phyloP scores from a whole-genome alignment of 163 green algal species.

The Trebouxia gelatinosa region DNA sequence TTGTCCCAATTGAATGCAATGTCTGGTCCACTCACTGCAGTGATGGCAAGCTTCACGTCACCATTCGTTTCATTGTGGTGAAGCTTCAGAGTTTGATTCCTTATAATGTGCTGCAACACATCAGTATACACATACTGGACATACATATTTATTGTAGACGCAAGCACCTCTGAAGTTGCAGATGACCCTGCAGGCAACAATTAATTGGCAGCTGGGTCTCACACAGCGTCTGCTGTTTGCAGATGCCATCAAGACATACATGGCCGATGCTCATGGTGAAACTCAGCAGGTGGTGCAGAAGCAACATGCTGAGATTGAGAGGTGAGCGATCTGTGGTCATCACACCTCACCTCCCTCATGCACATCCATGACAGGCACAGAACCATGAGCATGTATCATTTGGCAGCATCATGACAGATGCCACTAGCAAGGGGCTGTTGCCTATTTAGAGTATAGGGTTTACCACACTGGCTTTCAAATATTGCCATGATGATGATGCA shows the following conservation, averaged over 20 bases:
- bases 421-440: too few species aligned
- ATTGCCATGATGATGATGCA: too few species aligned
- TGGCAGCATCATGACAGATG: background rate
- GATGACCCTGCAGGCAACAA: too few species aligned
- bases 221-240: background rate
- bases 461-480: too few species aligned
- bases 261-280: background rate
- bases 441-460: background rate
- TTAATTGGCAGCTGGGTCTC: too few species aligned
- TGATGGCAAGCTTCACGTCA: background rate
- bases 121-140: background rate
- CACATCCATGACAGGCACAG: too few species aligned
- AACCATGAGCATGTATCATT: background rate
- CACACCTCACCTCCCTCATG: too few species aligned
- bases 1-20: too few species aligned
- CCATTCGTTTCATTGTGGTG: background rate
- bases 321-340: background rate
- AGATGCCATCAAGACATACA: constrained; percentile 23
- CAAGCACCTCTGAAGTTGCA: background rate
- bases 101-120: background rate
- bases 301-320: background rate
- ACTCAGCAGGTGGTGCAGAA: background rate
- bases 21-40: background rate
- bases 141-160: background rate
- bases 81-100: too few species aligned